A percentile compares a stretch with the other conserved stretches of the same genome.
Conservation (phyloP, 495 filamentous ascomycete genomes). For the Echria macrotheca region DNA sequence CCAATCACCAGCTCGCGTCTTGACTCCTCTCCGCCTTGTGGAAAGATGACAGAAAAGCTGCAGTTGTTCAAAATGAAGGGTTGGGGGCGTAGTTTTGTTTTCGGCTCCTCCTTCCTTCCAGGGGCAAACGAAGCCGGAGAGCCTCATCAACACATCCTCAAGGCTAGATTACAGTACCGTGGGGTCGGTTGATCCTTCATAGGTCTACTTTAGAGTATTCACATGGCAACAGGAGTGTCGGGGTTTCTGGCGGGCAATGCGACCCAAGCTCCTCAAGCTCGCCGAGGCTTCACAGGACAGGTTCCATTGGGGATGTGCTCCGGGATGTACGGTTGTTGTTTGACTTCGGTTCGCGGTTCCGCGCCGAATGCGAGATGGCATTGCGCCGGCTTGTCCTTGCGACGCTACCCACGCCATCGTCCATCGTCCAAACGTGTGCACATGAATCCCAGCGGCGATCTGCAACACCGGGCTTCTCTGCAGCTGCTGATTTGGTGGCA, state of each 20-base stretch:
- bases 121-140: background rate
- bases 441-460: constrained; percentile 7
- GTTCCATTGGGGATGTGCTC: too few relatives aligned
- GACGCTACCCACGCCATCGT: constrained; percentile 4
- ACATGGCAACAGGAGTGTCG: background rate
- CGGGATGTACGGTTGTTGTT: background rate
- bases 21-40: background rate
- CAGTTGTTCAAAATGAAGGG: too few relatives aligned
- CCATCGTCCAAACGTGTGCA: constrained; percentile 1
- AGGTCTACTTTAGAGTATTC: background rate
- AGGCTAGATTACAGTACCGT: too few relatives aligned
- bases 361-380: constrained; percentile 5
- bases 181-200: too few relatives aligned
- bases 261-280: background rate
- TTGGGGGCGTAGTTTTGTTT: too few relatives aligned
- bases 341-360: constrained; percentile 3
- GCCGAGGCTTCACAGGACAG: too few relatives aligned
- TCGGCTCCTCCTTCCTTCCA: background rate
- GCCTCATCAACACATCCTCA: background rate
- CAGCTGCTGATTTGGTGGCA: constrained; percentile 8
- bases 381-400: background rate
- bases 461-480: constrained; percentile 9
- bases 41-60: background rate
- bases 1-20: constrained; percentile 1
- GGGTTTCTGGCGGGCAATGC: background rate